Evolutionary conservation across 169 alveolate species (phyloP).

Genomic region (Miamiensis avidus): DNA sequence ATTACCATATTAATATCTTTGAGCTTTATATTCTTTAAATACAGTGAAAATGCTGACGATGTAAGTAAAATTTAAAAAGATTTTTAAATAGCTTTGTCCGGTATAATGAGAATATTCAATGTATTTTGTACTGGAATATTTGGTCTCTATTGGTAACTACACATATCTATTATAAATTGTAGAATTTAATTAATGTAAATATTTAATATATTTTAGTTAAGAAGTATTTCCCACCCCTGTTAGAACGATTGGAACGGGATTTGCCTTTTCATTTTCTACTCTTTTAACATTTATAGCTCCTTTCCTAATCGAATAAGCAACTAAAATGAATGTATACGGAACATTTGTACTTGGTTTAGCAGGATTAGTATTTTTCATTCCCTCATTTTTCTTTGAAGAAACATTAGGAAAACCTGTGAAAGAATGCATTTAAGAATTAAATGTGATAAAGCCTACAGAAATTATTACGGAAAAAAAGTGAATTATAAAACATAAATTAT

Average conservation of each 20-base stretch:
- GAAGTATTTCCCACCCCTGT: neutral
- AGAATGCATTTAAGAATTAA: no score
- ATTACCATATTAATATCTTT: neutral
- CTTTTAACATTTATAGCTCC: neutral
- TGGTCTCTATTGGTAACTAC: neutral
- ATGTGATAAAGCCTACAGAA: no score
- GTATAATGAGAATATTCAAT: neutral
- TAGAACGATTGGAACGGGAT: neutral
- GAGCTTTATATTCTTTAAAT: no score
- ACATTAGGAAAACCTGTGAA: neutral
- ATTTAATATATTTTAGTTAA: neutral
- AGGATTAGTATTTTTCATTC: no score
- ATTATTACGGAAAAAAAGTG: no score
- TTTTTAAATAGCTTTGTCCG: neutral
- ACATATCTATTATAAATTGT: no score
- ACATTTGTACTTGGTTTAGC: neutral
- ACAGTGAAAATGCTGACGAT: neutral
- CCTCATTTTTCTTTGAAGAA: no score
- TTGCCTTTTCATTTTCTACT: neutral
- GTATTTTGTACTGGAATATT: neutral
- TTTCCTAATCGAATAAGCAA: neutral
- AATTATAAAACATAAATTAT: no score
- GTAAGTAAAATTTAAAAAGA: neutral
- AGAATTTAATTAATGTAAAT: no score
- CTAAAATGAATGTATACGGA: neutral